Percentiles rank a stretch among this genome's conserved stretches.
phyloP scores from a whole-genome alignment of 495 filamentous ascomycete species.

The Venustampulla echinocandica region DNA sequence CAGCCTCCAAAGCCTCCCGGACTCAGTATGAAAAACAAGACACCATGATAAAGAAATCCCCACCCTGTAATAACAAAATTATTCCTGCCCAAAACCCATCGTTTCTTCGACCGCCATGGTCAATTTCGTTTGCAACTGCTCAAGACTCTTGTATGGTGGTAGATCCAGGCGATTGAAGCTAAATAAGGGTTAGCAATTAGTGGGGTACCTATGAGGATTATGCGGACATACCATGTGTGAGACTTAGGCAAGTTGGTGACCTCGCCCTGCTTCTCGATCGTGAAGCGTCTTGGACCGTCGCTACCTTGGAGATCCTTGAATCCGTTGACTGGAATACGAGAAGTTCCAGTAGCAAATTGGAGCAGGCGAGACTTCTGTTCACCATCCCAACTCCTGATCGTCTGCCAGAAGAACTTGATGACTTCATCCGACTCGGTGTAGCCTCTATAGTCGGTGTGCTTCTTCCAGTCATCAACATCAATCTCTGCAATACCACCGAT shows the following conservation, averaged over 20 bases:
- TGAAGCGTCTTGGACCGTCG: conserved; percentile 90
- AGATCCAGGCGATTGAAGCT: conserved; percentile 58
- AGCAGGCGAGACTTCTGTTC: conserved; percentile 95
- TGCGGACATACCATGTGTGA: conserved; percentile 79
- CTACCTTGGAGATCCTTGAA: conserved; percentile 99
- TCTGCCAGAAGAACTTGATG: conserved; percentile 98
- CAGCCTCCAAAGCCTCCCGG: background rate
- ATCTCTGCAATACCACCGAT: conserved; percentile 99
- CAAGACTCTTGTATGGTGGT: conserved; percentile 83
- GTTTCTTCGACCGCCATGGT: conserved; percentile 98
- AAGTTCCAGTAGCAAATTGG: conserved; percentile 96
- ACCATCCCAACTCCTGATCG: conserved; percentile 88
- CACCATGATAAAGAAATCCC: conserved; percentile 13
- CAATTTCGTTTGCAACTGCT: conserved; percentile 77
- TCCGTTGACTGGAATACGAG: conserved; percentile 96
- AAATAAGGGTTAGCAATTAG: background rate
- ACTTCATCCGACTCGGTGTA: conserved; percentile 97
- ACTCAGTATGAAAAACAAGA: conserved; percentile 11
- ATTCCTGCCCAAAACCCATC: conserved; percentile 98
- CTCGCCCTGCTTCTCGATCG: conserved; percentile 95
- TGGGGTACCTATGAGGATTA: background rate
- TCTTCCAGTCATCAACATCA: conserved; percentile 99
- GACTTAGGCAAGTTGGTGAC: conserved; percentile 84
- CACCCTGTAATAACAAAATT: conserved; percentile 21
- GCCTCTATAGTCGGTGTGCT: conserved; percentile 99